phyloP scores from a whole-genome alignment of 164 flowering plant genomes.

The Kalanchoe fedtschenkoi region DNA sequence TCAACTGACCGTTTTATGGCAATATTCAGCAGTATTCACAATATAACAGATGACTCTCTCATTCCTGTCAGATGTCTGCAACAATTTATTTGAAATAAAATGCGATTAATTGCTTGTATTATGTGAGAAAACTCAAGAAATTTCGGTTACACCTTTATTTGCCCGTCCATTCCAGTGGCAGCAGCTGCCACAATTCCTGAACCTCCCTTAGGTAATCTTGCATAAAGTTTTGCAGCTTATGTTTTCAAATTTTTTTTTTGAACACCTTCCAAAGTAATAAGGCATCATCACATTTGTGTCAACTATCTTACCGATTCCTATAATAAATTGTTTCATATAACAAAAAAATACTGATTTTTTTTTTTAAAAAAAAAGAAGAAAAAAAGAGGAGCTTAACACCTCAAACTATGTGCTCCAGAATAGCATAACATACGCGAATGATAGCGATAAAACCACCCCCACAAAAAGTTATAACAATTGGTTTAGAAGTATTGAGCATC shows the following conservation, averaged over 20 bases:
- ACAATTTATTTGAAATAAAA: conserved; percentile 6
- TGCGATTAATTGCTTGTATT: conserved; percentile 1
- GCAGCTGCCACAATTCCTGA: conserved; percentile 94
- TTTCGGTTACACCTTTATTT: conserved; percentile 57
- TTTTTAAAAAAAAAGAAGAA: not conserved
- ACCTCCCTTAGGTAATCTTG: conserved; percentile 87
- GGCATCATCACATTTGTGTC: too few relatives aligned
- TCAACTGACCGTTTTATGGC: conserved; percentile 80
- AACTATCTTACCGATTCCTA: too few relatives aligned
- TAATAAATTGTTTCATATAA: not conserved
- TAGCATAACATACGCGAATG: not conserved
- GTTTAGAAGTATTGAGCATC: too few relatives aligned
- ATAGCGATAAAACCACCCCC: not conserved
- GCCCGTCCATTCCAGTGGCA: conserved; percentile 97
- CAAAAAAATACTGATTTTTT: not conserved
- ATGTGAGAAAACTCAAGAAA: not conserved
- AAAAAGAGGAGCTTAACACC: too few relatives aligned
- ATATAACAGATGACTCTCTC: conserved; percentile 85
- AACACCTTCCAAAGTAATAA: conserved; percentile 54
- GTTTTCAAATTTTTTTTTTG: conserved; percentile 79
- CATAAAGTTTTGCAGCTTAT: conserved; percentile 79
- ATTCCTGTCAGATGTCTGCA: conserved; percentile 84
- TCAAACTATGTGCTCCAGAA: not conserved
- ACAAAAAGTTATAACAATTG: not conserved
- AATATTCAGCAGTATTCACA: conserved; percentile 92